These are phyloP conservation scores for Choanephora cucurbitarum DNA, from an alignment of 371 early-diverging fungal genomes.

Conservation along the genomic window DNA sequence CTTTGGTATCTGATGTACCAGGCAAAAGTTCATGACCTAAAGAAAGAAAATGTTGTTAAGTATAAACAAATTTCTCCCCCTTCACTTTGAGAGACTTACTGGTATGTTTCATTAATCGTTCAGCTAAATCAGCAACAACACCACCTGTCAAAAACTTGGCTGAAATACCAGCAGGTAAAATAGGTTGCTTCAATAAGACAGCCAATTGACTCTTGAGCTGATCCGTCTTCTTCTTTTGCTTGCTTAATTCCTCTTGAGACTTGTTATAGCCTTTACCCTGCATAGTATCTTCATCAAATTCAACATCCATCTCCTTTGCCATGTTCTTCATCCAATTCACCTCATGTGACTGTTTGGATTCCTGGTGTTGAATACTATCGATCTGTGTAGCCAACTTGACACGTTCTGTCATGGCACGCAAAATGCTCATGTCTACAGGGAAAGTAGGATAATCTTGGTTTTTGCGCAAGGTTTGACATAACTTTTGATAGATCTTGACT, in stretches of 20 bases:
- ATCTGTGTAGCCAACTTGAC: slow-evolving; percentile 79
- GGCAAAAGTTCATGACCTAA: slow-evolving; percentile 43
- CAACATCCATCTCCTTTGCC: slow-evolving; percentile 85
- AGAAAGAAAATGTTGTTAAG: background rate
- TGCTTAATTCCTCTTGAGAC: slow-evolving; percentile 20
- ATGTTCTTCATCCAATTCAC: slow-evolving; percentile 84
- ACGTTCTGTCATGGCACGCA: slow-evolving; percentile 68
- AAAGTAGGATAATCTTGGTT: slow-evolving; percentile 66
- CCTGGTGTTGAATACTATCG: slow-evolving; percentile 75
- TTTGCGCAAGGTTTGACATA: slow-evolving; percentile 77
- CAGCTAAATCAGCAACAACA: slow-evolving; percentile 62
- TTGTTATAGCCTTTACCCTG: slow-evolving; percentile 43
- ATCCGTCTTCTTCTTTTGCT: slow-evolving; percentile 48
- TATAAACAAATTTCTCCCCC: too few species aligned
- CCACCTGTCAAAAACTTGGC: slow-evolving; percentile 77
- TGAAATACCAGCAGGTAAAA: slow-evolving; percentile 76
- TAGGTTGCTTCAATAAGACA: slow-evolving; percentile 58
- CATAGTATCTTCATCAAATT: slow-evolving; percentile 72
- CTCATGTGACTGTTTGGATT: slow-evolving; percentile 71
- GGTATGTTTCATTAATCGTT: slow-evolving; percentile 54
- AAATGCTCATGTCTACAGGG: slow-evolving; percentile 65
- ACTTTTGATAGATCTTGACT: slow-evolving; percentile 70
- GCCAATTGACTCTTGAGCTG: slow-evolving; percentile 61
- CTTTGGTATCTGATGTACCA: slow-evolving; percentile 39
- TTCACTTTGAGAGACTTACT: too few species aligned